phyloP scores from a whole-genome alignment of 345 rosid species.

The Boechera divaricarpa region DNA sequence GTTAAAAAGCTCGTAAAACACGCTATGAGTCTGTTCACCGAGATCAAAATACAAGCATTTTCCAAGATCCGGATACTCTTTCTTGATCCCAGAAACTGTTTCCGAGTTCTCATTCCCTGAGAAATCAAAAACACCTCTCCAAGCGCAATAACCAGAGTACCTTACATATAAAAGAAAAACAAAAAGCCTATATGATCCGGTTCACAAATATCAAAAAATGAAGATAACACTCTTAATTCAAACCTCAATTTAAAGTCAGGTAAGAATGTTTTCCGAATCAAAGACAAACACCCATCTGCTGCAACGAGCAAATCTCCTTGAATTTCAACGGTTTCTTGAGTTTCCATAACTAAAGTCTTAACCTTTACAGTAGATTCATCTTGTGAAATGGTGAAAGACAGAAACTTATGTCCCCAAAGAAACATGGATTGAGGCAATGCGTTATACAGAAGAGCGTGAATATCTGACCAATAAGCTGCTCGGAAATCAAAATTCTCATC shows the following conservation, averaged over 20 bases:
- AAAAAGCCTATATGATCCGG: slow-evolving; percentile 6
- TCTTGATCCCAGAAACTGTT: slow-evolving; percentile 51
- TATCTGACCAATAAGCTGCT: slow-evolving; percentile 86
- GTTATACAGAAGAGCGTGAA: slow-evolving; percentile 59
- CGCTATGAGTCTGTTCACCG: slow-evolving; percentile 54
- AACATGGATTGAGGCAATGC: slow-evolving; percentile 58
- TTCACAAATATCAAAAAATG: background rate
- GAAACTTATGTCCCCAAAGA: slow-evolving; percentile 67
- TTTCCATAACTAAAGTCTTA: slow-evolving; percentile 54
- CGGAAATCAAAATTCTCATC: slow-evolving; percentile 72
- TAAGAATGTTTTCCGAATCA: slow-evolving; percentile 61
- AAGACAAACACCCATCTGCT: slow-evolving; percentile 82
- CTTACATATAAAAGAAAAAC: slow-evolving; percentile 36
- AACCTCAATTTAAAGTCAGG: slow-evolving; percentile 76
- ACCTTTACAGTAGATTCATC: slow-evolving; percentile 55
- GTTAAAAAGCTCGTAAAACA: slow-evolving; percentile 63
- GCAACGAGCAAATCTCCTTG: slow-evolving; percentile 73
- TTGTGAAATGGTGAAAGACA: slow-evolving; percentile 58
- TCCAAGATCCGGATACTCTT: slow-evolving; percentile 68
- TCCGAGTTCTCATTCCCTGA: slow-evolving; percentile 59
- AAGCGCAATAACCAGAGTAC: slow-evolving; percentile 85
- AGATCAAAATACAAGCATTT: slow-evolving; percentile 74
- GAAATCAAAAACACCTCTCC: slow-evolving; percentile 83
- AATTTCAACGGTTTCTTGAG: slow-evolving; percentile 55
- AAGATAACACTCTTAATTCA: slow-evolving; percentile 21